Evolutionary conservation across 768 basidiomycete genomes (phyloP).

Genomic region (Suillus spraguei): DNA sequence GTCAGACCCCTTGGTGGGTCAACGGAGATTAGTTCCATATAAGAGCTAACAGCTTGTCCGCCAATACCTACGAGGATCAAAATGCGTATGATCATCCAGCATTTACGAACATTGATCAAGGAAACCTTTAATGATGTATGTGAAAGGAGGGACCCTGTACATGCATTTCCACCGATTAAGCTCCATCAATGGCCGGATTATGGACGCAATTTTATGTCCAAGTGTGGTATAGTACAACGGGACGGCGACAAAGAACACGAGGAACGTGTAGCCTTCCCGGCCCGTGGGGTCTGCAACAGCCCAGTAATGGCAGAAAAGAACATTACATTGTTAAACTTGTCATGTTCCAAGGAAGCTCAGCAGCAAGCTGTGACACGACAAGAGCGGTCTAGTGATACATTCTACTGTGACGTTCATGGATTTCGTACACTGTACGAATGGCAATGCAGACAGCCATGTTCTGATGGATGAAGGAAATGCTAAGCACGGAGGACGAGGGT

Average conservation of each 20-base stretch:
- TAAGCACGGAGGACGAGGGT: too few species aligned
- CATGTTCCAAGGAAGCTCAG: conserved; percentile 65
- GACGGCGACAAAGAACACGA: conserved; percentile 55
- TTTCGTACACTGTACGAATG: conserved; percentile 63
- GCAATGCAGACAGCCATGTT: conserved; percentile 61
- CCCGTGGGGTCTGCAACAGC: conserved; percentile 58
- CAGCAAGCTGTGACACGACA: conserved; percentile 52
- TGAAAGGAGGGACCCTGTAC: conserved; percentile 56
- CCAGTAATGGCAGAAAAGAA: conserved; percentile 73
- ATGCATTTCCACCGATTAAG: conserved; percentile 77
- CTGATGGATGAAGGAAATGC: conserved; percentile 62
- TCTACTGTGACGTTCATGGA: conserved; percentile 62
- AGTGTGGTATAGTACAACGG: conserved; percentile 65
- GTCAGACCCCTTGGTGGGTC: conserved; percentile 73
- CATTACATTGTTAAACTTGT: conserved; percentile 53
- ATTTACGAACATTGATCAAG: conserved; percentile 44
- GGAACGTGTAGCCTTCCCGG: conserved; percentile 59
- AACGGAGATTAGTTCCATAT: conserved; percentile 73
- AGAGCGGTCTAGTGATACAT: conserved; percentile 69
- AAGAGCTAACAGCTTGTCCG: conserved; percentile 59
- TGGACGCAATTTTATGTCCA: conserved; percentile 60
- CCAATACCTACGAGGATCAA: conserved; percentile 35
- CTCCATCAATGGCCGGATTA: conserved; percentile 61
- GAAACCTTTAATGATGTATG: conserved; percentile 55
- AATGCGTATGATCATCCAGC: neutral